These are phyloP conservation scores for Penicillium goetzii DNA, from an alignment of 495 filamentous ascomycete species.

Conservation along the genomic window DNA sequence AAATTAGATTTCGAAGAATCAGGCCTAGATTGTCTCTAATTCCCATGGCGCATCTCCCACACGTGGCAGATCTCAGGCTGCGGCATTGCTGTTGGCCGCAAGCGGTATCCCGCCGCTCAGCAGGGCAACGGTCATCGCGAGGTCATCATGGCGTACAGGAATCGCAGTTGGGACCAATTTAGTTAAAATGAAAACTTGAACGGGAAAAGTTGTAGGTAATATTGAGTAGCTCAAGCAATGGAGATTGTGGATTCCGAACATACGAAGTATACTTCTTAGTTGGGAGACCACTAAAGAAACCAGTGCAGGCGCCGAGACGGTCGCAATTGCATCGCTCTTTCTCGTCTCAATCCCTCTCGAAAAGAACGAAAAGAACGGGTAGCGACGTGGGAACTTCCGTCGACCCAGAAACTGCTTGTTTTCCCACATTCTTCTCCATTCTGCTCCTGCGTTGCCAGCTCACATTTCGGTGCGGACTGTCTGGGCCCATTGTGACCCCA, in stretches of 20 bases:
- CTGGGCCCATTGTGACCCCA: conserved; percentile 5
- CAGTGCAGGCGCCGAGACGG: conserved; percentile 1
- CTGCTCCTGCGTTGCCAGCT: conserved; percentile 7
- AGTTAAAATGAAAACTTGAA: not conserved
- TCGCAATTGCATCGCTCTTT: conserved; percentile 2
- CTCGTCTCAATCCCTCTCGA: not conserved
- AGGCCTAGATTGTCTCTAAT: not conserved
- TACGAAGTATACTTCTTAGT: not conserved
- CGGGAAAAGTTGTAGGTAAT: not conserved
- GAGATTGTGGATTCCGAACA: not conserved
- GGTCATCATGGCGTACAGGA: conserved; percentile 10
- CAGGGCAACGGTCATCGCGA: conserved; percentile 8
- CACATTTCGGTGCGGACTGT: conserved; percentile 7
- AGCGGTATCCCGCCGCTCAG: conserved; percentile 9
- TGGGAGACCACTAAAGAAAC: not conserved
- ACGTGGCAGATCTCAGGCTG: conserved; percentile 16
- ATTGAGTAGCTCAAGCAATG: not conserved
- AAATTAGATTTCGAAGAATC: not conserved
- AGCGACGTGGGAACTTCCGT: not conserved
- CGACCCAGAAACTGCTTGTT: not conserved
- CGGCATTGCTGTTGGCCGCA: conserved; percentile 14
- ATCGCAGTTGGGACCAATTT: not conserved
- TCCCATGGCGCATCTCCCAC: not conserved
- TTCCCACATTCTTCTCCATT: not conserved
- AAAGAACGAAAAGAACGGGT: too few species aligned